Conservation (phyloP, 352 stramenopile species). For the Globisporangium radiosum region DNA sequence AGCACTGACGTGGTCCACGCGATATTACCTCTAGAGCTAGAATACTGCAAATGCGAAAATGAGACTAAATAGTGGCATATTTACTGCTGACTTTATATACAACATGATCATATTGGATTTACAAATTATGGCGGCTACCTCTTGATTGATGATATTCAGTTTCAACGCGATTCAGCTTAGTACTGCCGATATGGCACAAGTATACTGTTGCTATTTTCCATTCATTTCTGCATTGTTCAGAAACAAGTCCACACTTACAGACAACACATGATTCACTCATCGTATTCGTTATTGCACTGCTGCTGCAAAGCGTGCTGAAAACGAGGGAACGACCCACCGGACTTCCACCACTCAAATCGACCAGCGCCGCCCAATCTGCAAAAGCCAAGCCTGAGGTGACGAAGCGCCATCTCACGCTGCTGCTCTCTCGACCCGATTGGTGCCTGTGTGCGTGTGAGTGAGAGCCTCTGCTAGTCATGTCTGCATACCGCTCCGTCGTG, state of each 20-base stretch:
- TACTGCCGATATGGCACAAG: too few relatives aligned
- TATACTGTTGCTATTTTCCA: too few relatives aligned
- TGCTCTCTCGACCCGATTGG: not conserved
- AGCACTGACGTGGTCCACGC: not conserved
- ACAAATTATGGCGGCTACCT: not conserved
- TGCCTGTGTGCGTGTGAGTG: not conserved
- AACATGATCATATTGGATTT: not conserved
- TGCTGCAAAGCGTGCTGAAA: not conserved
- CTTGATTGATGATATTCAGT: too few relatives aligned
- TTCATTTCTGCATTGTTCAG: too few relatives aligned
- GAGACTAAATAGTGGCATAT: too few relatives aligned
- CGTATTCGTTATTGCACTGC: not conserved
- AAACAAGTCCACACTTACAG: not conserved
- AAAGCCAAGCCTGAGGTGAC: not conserved
- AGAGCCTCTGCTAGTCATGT: constrained; percentile 8
- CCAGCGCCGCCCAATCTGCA: not conserved
- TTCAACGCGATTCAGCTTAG: too few relatives aligned
- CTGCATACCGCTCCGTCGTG: constrained; percentile 21
- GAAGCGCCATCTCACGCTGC: too few relatives aligned
- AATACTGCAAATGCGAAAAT: not conserved
- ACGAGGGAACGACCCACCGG: not conserved
- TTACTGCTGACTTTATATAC: not conserved
- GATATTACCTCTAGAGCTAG: not conserved
- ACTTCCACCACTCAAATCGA: constrained; percentile 7
- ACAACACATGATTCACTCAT: too few relatives aligned